A percentile compares a stretch with the other conserved stretches of the same genome.
Conservation (phyloP, 2,329 filamentous ascomycete species). For the Penicillium expansum region DNA sequence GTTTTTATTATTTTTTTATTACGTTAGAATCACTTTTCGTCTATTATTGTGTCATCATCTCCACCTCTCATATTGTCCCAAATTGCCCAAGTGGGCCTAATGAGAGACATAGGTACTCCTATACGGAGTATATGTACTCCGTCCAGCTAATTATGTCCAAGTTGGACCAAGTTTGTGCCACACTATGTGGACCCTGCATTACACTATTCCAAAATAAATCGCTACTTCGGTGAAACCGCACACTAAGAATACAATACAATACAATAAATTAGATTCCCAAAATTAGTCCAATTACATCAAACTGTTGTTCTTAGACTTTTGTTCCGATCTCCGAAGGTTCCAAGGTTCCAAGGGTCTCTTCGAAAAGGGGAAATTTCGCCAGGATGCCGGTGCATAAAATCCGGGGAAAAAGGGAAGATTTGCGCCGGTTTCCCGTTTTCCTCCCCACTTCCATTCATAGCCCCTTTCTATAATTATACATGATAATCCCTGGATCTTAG, state of each 20-base stretch:
- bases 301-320: background rate
- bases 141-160: background rate
- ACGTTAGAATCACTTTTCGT: background rate
- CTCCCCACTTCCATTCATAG: background rate
- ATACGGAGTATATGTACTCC: no score
- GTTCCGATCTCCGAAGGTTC: background rate
- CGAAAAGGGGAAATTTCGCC: background rate
- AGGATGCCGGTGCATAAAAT: background rate
- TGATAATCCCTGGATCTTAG: background rate
- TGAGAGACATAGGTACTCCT: background rate
- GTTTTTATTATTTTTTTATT: background rate
- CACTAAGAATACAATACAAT: background rate
- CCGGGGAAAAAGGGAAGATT: background rate
- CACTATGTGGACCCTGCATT: slow-evolving; percentile 5
- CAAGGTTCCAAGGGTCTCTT: background rate
- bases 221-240: background rate
- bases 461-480: background rate
- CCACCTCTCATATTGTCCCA: background rate
- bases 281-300: background rate
- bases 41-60: background rate
- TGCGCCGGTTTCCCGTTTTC: background rate
- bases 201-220: slow-evolving; percentile 1
- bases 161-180: no score
- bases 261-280: background rate
- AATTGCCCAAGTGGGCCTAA: background rate